A percentile compares a stretch with the other conserved stretches of the same genome.
phyloP scores from a whole-genome alignment of 768 basidiomycete genomes.

The Leucosporidium scottii region DNA sequence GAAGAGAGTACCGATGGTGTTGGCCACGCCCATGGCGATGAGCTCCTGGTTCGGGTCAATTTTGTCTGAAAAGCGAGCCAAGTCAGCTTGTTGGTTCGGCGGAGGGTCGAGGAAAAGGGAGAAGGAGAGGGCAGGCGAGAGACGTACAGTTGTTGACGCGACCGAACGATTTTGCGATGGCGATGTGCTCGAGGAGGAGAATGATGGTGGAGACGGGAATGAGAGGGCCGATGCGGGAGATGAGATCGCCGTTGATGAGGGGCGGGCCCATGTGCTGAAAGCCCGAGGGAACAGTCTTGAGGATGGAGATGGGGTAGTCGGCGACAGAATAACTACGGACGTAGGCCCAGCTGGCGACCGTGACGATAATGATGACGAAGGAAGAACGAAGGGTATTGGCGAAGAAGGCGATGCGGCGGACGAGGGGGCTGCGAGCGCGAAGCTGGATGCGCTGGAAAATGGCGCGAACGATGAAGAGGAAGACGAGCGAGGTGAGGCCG shows the following conservation, averaged over 20 bases:
- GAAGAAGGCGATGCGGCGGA: constrained; percentile 73
- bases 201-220: constrained; percentile 82
- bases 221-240: constrained; percentile 52
- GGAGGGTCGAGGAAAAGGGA: no score
- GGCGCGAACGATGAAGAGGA: constrained; percentile 62
- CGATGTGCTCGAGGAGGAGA: constrained; percentile 60
- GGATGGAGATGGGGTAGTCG: constrained; percentile 57
- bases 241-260: constrained; percentile 42
- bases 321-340: constrained; percentile 60
- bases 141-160: constrained; percentile 66
- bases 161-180: constrained; percentile 83
- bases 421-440: constrained; percentile 44
- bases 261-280: constrained; percentile 50
- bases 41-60: constrained; percentile 80
- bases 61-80: constrained; percentile 49
- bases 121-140: no score
- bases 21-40: constrained; percentile 60
- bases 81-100: no score
- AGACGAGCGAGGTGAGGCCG: constrained; percentile 46
- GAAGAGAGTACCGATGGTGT: constrained; percentile 63
- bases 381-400: constrained; percentile 37
- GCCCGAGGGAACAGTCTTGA: constrained; percentile 56
- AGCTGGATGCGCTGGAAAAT: constrained; percentile 56
- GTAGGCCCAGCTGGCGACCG: constrained; percentile 68
- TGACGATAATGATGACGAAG: constrained; percentile 62